These are phyloP conservation scores for Diutina ranongensis DNA, from an alignment of 1,139 yeast genomes.

Conservation along the genomic window DNA sequence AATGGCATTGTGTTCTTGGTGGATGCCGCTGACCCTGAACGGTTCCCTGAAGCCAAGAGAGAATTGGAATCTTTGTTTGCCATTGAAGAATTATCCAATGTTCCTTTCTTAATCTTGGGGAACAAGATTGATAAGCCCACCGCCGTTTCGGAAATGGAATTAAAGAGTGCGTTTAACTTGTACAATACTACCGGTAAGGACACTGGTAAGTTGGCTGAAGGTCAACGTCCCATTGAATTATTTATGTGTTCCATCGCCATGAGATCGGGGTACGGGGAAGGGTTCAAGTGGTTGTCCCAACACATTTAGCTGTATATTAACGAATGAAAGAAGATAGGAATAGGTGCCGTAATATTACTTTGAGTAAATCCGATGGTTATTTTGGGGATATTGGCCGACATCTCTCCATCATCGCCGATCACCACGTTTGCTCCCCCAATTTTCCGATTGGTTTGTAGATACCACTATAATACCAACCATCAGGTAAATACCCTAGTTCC, in stretches of 20 bases:
- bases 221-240: constrained; percentile 85
- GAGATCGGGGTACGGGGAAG: constrained; percentile 96
- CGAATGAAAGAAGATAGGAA: neutral
- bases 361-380: too few relatives aligned
- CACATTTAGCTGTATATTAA: constrained; percentile 41
- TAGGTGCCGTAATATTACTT: too few relatives aligned
- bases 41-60: constrained; percentile 89
- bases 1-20: constrained; percentile 94
- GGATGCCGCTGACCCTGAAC: constrained; percentile 93
- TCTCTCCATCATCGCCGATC: too few relatives aligned
- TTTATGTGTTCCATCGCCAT: constrained; percentile 96
- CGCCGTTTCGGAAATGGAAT: constrained; percentile 92
- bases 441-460: too few relatives aligned
- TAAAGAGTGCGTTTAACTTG: constrained; percentile 83
- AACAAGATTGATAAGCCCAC: constrained; percentile 91
- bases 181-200: constrained; percentile 73
- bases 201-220: constrained; percentile 60
- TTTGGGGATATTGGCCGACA: too few relatives aligned
- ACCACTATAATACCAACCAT: too few relatives aligned
- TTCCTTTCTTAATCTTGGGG: constrained; percentile 90
- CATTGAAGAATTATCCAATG: constrained; percentile 80
- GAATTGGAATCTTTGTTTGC: constrained; percentile 88
- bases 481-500: too few relatives aligned
- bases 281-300: constrained; percentile 93
- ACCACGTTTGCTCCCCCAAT: too few relatives aligned